Conservation (phyloP, 331 rosid genomes). For the Malus hybrid region DNA sequence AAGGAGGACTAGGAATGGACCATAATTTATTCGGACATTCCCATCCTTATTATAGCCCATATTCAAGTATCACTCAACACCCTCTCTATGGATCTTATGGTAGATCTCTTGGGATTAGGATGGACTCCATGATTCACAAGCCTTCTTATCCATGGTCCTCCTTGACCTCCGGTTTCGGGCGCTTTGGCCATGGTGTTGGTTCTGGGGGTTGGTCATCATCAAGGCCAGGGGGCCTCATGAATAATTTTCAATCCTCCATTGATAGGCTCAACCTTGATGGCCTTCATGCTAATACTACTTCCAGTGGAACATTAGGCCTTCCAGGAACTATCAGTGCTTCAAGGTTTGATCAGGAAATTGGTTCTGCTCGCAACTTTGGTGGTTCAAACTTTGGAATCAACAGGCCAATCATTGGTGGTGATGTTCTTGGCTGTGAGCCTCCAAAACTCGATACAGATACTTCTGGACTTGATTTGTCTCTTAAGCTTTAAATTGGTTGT, state of each 20-base stretch:
- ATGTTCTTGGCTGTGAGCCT: neutral
- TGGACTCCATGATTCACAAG: constrained; percentile 43
- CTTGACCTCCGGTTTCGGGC: neutral
- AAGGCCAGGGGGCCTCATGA: constrained; percentile 1
- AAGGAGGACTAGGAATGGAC: constrained; percentile 17
- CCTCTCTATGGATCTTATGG: constrained; percentile 17
- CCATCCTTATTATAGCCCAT: constrained; percentile 26
- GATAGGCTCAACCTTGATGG: constrained; percentile 19
- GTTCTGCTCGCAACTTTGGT: neutral
- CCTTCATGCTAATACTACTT: neutral
- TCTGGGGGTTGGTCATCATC: neutral
- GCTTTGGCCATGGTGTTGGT: neutral
- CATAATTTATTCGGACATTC: constrained; percentile 6
- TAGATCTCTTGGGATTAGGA: constrained; percentile 31
- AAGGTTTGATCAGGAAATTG: neutral
- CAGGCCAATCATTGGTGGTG: neutral
- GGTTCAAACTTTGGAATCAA: neutral
- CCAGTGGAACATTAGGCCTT: constrained; percentile 5
- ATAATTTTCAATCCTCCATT: constrained; percentile 2
- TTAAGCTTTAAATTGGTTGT: neutral
- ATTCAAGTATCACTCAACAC: constrained; percentile 12
- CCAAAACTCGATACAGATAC: neutral
- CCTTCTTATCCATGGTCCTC: constrained; percentile 29
- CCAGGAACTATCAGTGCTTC: neutral
- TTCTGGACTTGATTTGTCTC: neutral